These are phyloP conservation scores for Teunomyces funiuensis DNA, from an alignment of 805 yeast species.

Conservation along the genomic window DNA sequence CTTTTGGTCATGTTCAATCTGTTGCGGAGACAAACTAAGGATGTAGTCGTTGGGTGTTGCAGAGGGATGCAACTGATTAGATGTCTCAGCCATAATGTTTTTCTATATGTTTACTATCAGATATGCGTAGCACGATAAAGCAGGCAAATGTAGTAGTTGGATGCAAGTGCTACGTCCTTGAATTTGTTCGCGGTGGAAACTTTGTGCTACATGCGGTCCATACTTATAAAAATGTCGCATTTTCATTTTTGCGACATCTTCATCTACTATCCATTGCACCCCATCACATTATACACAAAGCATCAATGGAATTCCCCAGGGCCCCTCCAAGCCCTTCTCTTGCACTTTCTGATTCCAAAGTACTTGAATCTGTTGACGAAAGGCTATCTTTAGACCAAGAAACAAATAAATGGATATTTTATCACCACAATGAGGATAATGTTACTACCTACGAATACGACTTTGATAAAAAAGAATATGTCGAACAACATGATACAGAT, in stretches of 20 bases:
- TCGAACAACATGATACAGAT: conserved; percentile 8
- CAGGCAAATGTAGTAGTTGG: neutral
- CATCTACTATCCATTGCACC: neutral
- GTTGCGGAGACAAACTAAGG: conserved; percentile 39
- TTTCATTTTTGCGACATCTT: neutral
- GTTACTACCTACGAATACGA: conserved; percentile 20
- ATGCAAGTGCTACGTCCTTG: neutral
- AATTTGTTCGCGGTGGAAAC: neutral
- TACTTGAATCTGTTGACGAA: conserved; percentile 16
- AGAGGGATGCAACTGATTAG: conserved; percentile 20
- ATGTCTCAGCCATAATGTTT: conserved; percentile 19
- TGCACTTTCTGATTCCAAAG: conserved; percentile 1
- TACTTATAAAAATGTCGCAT: neutral
- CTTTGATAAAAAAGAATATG: conserved; percentile 23
- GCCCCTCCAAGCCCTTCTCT: conserved; percentile 15
- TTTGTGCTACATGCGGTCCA: conserved; percentile 2
- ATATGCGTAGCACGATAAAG: neutral
- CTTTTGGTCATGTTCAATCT: conserved; percentile 59
- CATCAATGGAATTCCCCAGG: conserved; percentile 16
- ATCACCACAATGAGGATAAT: conserved; percentile 8
- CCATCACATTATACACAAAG: neutral
- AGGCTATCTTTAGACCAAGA: conserved; percentile 24
- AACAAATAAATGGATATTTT: conserved; percentile 20
- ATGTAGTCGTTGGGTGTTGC: conserved; percentile 46
- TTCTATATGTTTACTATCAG: neutral